These are phyloP conservation scores for Eimeria maxima DNA, from an alignment of 169 alveolate genomes.

Conservation along the genomic window DNA sequence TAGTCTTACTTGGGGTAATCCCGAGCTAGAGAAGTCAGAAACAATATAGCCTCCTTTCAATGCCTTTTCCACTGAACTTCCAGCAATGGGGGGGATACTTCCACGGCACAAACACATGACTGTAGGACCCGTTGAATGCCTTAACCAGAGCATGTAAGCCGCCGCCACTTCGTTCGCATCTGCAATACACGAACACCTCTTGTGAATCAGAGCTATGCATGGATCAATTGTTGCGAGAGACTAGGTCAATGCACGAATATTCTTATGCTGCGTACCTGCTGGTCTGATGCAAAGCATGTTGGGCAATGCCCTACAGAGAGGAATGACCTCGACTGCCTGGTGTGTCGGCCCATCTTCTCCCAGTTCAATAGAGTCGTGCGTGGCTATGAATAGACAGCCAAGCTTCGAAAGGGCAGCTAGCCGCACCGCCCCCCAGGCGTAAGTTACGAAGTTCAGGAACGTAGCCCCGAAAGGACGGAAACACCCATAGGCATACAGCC, in stretches of 20 bases:
- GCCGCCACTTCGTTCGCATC: conserved; percentile 84
- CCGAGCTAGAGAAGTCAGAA: conserved; percentile 83
- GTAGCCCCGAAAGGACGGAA: conserved; percentile 90
- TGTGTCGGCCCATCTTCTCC: conserved; percentile 94
- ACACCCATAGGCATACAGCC: conserved; percentile 88
- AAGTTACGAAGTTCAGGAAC: conserved; percentile 88
- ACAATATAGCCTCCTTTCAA: conserved; percentile 89
- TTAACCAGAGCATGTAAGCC: conserved; percentile 83
- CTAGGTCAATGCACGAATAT: not conserved
- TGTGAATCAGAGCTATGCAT: not conserved
- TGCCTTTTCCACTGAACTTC: conserved; percentile 85
- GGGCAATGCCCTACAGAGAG: conserved; percentile 86
- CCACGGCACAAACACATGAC: conserved; percentile 83
- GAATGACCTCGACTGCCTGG: conserved; percentile 90
- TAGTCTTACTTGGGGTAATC: conserved; percentile 55
- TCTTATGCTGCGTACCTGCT: conserved; percentile 83
- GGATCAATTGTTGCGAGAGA: not conserved
- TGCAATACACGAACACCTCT: not conserved
- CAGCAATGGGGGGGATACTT: conserved; percentile 86
- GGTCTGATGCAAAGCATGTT: conserved; percentile 88
- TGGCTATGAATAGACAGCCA: conserved; percentile 88
- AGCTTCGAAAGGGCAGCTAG: conserved; percentile 87
- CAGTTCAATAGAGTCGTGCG: conserved; percentile 91
- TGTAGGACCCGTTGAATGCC: conserved; percentile 79
- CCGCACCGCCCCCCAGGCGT: conserved; percentile 90